Base-by-base conservation (phyloP, 2,329 filamentous ascomycete species). In the Fusarium sp. region DNA sequence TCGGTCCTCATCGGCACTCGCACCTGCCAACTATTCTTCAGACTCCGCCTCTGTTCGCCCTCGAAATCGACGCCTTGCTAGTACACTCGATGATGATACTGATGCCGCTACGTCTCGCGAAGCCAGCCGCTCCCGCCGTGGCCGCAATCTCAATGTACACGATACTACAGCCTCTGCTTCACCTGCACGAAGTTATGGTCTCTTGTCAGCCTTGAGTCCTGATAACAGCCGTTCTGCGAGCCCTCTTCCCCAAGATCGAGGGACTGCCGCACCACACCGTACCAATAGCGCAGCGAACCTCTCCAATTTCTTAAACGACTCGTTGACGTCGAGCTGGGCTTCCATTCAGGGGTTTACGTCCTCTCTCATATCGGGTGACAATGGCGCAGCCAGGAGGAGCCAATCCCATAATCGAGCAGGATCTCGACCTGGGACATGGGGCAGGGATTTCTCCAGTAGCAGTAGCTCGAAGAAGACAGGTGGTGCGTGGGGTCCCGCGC, bases 331-430 rank as follows among this genome's bases (percentile, higher is more conserved):
- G 31, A 84, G 82, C 72, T 89, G 86, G 86, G 80, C 83, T 5
- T 86, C 86, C 7, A 83, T 89, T 4, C 84, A 87, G 61, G 85
- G 84, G 39, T 81, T 89, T 53, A 85, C 86, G 8, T 81, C 84
- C 4, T 84, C 84, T 18, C 71, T 81, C 19, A 69, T 81, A n/a
- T 74, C 76, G 7, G 70, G 73, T 13, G 72, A 75, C n/a, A 70
- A 75, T 39, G 73, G 68, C 39, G 50, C 54, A 19, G 55, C 58
- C 14, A 69, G 65, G 21, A 70, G 65, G 31, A 72, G 74, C 10
- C 75, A 72, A 53, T 69, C 75, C 49, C 72, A 56, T 50, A 66
- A 67, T 51, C 63, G 67, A 62, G 68, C 59, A 10, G 66, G 65
- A 43, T 67, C 70, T 62, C 73, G 67, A 48, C 65, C 71, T 41